Conservation (phyloP, 805 yeast species). For the Schwanniomyces yamadae region DNA sequence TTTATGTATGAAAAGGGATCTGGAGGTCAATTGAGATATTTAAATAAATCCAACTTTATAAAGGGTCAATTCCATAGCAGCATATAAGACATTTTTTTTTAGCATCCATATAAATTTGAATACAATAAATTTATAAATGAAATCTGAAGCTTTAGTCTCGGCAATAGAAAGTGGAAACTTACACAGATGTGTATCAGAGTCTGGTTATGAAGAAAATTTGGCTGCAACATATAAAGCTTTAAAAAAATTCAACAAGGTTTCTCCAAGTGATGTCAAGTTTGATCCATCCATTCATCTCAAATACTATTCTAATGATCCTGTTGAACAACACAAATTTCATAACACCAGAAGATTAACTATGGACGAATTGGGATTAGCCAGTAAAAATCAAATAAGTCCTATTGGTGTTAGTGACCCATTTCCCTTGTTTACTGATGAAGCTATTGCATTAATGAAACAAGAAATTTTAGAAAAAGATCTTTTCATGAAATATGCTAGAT, state of each 20-base stretch:
- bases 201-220: slow-evolving; percentile 31
- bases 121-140: slow-evolving; percentile 14
- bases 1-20: background rate
- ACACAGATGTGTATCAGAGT: slow-evolving; percentile 32
- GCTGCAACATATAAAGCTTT: slow-evolving; percentile 25
- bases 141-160: slow-evolving; percentile 29
- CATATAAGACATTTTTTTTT: too few species aligned
- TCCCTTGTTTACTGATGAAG: slow-evolving; percentile 60
- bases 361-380: slow-evolving; percentile 49
- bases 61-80: too few species aligned
- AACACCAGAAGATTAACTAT: slow-evolving; percentile 37
- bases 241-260: background rate
- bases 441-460: slow-evolving; percentile 56
- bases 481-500: slow-evolving; percentile 45
- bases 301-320: slow-evolving; percentile 22
- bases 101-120: too few species aligned
- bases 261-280: slow-evolving; percentile 16
- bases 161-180: slow-evolving; percentile 36
- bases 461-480: slow-evolving; percentile 50
- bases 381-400: slow-evolving; percentile 48
- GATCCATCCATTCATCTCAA: slow-evolving; percentile 34
- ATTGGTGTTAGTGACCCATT: slow-evolving; percentile 61
- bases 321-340: slow-evolving; percentile 14
- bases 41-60: background rate
- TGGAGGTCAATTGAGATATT: background rate